phyloP scores from a whole-genome alignment of 1,284 basidiomycete genomes.

The Pterula multifida region DNA sequence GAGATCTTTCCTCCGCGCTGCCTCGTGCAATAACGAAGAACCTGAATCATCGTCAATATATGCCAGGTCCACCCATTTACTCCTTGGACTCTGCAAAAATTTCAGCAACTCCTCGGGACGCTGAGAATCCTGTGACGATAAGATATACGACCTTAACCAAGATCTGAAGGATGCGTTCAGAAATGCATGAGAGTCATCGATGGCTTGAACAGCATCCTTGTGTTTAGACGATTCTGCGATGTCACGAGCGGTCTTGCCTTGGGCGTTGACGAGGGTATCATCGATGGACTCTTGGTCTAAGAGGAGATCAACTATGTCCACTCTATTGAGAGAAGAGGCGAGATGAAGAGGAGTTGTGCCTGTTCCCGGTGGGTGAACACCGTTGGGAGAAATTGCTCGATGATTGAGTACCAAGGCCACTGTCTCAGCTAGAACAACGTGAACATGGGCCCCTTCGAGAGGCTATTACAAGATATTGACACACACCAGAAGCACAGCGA shows the following conservation, averaged over 20 bases:
- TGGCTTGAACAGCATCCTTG: conserved; percentile 58
- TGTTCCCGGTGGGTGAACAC: conserved; percentile 54
- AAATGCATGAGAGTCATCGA: conserved; percentile 47
- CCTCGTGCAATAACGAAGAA: conserved; percentile 78
- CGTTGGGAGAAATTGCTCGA: conserved; percentile 68
- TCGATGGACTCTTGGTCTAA: conserved; percentile 73
- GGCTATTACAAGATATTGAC: conserved; percentile 1
- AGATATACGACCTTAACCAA: not conserved
- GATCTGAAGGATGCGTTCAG: not conserved
- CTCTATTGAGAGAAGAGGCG: conserved; percentile 70
- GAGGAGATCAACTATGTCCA: conserved; percentile 66
- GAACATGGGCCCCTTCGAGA: conserved; percentile 3
- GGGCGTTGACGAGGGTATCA: conserved; percentile 64
- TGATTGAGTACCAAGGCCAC: conserved; percentile 62
- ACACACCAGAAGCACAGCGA: conserved; percentile 70
- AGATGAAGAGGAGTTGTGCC: conserved; percentile 82
- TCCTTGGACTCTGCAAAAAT: conserved; percentile 52
- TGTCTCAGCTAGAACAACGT: conserved; percentile 35
- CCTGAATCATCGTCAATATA: conserved; percentile 74
- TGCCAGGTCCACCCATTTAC: conserved; percentile 48
- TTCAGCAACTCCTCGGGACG: conserved; percentile 24
- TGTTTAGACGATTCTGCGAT: conserved; percentile 42
- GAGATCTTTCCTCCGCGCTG: conserved; percentile 74
- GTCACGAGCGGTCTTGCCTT: conserved; percentile 65
- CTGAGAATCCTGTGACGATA: conserved; percentile 4